Percentiles rank a stretch among this genome's conserved stretches.
Conservation (phyloP, 805 yeast species). For the Teunomyces panamensis region DNA sequence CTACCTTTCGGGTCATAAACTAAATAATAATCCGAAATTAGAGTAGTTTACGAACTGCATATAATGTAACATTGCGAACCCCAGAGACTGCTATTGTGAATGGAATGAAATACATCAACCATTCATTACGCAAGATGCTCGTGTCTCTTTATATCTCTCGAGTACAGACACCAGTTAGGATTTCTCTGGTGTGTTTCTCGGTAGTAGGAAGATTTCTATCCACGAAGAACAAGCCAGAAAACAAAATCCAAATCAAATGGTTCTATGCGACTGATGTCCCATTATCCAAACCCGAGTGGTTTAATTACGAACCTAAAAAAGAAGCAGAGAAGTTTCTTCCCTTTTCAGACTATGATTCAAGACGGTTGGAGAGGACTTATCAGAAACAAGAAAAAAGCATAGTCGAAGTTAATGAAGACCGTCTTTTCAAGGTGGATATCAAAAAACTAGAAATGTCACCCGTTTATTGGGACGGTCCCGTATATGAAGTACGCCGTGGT, state of each 20-base stretch:
- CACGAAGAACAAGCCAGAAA: background rate
- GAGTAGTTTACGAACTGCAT: background rate
- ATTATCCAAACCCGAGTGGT: slow-evolving; percentile 59
- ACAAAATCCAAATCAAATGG: slow-evolving; percentile 50
- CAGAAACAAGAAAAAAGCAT: slow-evolving; percentile 15
- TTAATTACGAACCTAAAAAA: slow-evolving; percentile 47
- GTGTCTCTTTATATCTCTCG: background rate
- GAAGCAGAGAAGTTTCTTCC: slow-evolving; percentile 62
- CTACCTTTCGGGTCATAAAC: no score
- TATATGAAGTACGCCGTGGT: slow-evolving; percentile 79
- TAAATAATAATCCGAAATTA: no score
- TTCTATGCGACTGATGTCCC: slow-evolving; percentile 84
- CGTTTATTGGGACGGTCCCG: slow-evolving; percentile 86
- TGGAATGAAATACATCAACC: no score
- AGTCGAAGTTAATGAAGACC: slow-evolving; percentile 77
- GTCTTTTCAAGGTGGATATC: slow-evolving; percentile 70
- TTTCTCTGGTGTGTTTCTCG: slow-evolving; percentile 6
- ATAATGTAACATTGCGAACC: background rate
- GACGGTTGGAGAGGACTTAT: slow-evolving; percentile 53
- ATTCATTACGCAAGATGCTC: background rate
- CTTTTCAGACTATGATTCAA: slow-evolving; percentile 63
- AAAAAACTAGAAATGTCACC: slow-evolving; percentile 55
- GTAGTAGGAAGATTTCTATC: background rate
- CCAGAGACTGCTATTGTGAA: background rate
- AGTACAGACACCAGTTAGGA: background rate